phyloP scores from a whole-genome alignment of 192 early-diverging fungal genomes.

The Backusella mclennaniae region DNA sequence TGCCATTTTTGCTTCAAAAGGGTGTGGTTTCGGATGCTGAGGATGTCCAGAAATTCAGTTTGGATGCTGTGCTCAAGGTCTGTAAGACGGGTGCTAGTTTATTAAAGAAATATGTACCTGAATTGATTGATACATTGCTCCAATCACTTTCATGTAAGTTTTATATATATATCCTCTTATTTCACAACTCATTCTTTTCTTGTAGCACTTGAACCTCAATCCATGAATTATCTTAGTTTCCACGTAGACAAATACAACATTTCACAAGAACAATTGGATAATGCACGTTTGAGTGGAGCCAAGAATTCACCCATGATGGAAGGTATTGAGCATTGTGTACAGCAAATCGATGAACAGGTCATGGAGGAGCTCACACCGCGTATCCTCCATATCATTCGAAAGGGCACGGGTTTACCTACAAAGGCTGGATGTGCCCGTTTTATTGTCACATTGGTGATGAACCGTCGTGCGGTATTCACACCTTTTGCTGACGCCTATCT shows the following conservation, averaged over 20 bases:
- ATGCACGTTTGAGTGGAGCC: conserved; percentile 71
- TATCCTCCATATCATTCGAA: conserved; percentile 69
- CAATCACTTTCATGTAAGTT: conserved; percentile 75
- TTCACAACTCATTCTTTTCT: neutral
- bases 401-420: conserved; percentile 88
- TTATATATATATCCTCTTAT: neutral
- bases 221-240: conserved; percentile 85
- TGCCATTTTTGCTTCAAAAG: conserved; percentile 82
- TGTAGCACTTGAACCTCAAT: conserved; percentile 42
- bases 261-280: conserved; percentile 86
- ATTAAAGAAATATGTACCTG: conserved; percentile 70
- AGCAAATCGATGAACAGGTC: conserved; percentile 70
- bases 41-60: conserved; percentile 83
- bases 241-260: conserved; percentile 85
- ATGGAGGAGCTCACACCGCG: conserved; percentile 68
- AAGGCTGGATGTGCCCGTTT: conserved; percentile 88
- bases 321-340: conserved; percentile 75
- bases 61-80: conserved; percentile 79
- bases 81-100: conserved; percentile 74
- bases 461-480: conserved; percentile 59
- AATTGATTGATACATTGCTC: conserved; percentile 74
- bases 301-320: conserved; percentile 96
- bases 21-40: conserved; percentile 80
- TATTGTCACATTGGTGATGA: conserved; percentile 75
- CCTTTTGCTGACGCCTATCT: conserved; percentile 72